A percentile compares a stretch with the other conserved stretches of the same genome.
Evolutionary conservation across 2,329 filamentous ascomycete genomes (phyloP).

Genomic region (Bretziella fagacearum): DNA sequence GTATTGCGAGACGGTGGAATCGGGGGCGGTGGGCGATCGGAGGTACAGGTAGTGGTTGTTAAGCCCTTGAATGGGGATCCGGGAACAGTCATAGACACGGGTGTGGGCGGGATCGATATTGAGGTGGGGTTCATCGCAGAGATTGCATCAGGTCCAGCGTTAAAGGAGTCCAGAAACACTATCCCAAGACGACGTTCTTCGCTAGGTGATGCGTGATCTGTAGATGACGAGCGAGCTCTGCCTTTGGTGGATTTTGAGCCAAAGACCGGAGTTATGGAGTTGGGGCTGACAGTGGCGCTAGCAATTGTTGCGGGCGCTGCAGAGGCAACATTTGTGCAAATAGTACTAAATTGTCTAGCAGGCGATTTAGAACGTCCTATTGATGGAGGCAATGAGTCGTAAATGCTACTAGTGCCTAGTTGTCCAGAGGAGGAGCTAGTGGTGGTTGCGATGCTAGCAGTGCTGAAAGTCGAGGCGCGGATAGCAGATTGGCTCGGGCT

Average conservation of each 20-base stretch:
- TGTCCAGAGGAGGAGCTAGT: conserved; percentile 5
- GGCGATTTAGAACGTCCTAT: conserved; percentile 3
- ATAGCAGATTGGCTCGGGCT: conserved; percentile 1
- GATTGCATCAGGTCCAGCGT: conserved; percentile 32
- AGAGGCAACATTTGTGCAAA: not conserved
- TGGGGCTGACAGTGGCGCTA: conserved; percentile 1
- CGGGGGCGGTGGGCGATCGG: conserved; percentile 12
- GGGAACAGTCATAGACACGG: conserved; percentile 2
- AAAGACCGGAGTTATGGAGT: not conserved
- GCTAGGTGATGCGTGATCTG: not conserved
- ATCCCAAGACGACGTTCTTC: conserved; percentile 36
- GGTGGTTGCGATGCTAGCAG: not conserved
- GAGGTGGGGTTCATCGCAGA: conserved; percentile 23
- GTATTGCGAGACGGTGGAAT: conserved; percentile 11
- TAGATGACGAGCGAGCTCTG: not conserved
- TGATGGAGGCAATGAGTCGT: not conserved
- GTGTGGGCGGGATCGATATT: conserved; percentile 2
- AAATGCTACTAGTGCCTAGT: not conserved
- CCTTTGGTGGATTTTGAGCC: not conserved
- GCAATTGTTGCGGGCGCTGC: not conserved
- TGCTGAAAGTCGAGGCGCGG: not conserved
- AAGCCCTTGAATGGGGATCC: conserved; percentile 2
- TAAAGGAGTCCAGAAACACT: conserved; percentile 41
- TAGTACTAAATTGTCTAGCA: not conserved
- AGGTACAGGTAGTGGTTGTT: not conserved